These are phyloP conservation scores for Vitellaria paradoxa DNA, from an alignment of 179 eudicot species.

Conservation along the genomic window DNA sequence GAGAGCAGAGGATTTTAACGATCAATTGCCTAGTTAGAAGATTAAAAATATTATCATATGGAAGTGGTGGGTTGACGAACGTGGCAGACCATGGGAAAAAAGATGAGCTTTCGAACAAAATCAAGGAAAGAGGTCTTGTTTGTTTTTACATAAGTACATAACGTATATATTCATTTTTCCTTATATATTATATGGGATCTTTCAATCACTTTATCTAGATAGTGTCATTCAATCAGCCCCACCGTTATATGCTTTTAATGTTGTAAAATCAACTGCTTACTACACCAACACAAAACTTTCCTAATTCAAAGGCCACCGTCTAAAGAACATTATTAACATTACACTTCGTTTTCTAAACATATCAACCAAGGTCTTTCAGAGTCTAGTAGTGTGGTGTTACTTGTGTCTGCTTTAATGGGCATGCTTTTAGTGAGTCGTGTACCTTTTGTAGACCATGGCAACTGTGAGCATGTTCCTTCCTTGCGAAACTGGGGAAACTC, in stretches of 20 bases:
- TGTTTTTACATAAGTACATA: background rate
- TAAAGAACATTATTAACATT: background rate
- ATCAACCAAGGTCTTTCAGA: background rate
- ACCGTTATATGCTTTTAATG: background rate
- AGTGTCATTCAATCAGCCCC: background rate
- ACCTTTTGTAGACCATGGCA: constrained; percentile 55
- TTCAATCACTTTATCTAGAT: background rate
- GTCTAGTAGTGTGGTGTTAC: background rate
- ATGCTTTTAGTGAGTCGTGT: constrained; percentile 3
- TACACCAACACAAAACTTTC: background rate
- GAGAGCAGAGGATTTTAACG: background rate
- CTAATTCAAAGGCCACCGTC: background rate
- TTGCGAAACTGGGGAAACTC: constrained; percentile 68
- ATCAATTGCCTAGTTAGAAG: background rate
- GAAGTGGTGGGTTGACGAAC: background rate
- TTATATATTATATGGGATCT: background rate
- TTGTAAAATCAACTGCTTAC: background rate
- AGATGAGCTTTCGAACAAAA: background rate
- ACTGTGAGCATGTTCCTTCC: constrained; percentile 69
- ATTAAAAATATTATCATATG: background rate
- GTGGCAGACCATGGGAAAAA: background rate
- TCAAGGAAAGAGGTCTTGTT: constrained; percentile 3
- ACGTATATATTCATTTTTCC: background rate
- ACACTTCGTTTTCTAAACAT: background rate
- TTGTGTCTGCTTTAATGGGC: constrained; percentile 4